Percentiles rank a stretch among this genome's conserved stretches.
These are phyloP conservation scores for Ogataea siamensis DNA, from an alignment of 805 yeast species.

Conservation along the genomic window DNA sequence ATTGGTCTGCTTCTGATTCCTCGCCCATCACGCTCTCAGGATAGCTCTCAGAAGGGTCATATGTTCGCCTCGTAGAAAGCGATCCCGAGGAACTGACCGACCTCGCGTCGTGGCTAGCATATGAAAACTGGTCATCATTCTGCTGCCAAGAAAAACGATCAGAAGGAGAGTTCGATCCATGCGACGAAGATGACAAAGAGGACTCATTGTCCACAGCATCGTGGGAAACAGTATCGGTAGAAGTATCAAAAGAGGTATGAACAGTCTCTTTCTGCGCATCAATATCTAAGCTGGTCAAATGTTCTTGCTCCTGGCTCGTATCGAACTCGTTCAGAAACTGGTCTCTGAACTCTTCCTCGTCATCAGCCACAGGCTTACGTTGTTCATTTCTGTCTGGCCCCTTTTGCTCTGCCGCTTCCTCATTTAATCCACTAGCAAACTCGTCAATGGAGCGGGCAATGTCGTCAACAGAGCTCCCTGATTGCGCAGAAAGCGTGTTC, in stretches of 20 bases:
- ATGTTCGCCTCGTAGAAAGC: conserved; percentile 19
- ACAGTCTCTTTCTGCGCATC: not conserved
- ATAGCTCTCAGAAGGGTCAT: conserved; percentile 10
- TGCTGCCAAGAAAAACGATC: conserved; percentile 21
- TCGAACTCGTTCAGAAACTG: conserved; percentile 7
- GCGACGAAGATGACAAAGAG: not conserved
- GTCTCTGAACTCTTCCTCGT: conserved; percentile 4
- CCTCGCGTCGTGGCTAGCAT: conserved; percentile 14
- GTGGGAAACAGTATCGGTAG: conserved; percentile 3
- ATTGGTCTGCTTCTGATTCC: conserved; percentile 12
- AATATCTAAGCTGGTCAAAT: too few relatives aligned
- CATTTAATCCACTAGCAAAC: conserved; percentile 13
- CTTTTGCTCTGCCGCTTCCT: conserved; percentile 2
- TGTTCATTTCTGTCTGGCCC: not conserved
- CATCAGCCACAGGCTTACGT: not conserved
- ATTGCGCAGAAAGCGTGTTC: not conserved
- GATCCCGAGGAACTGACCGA: conserved; percentile 25
- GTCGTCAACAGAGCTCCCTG: conserved; percentile 17
- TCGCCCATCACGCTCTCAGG: conserved; percentile 7
- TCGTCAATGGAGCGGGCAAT: conserved; percentile 18
- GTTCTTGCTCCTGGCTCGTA: conserved; percentile 6
- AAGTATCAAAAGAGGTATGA: conserved; percentile 4
- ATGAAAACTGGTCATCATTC: conserved; percentile 12
- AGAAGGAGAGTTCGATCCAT: conserved; percentile 1
- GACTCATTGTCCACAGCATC: not conserved